Percentiles rank a stretch among this genome's conserved stretches.
phyloP scores from a whole-genome alignment of 208 protist genomes.

The Trypanosomatidae sp. region DNA sequence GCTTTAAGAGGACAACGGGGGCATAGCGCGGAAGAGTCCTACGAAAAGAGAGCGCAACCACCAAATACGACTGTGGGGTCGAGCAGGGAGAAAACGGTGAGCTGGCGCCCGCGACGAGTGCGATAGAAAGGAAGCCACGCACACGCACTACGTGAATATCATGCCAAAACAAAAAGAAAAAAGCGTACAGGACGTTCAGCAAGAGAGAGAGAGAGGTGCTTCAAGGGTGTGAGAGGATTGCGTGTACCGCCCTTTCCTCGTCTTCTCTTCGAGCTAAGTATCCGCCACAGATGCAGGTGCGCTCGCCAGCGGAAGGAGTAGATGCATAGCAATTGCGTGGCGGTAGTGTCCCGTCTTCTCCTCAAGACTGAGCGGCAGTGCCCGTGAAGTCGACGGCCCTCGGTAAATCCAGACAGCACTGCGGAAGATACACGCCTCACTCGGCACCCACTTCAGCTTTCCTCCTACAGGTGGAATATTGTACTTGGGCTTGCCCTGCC shows the following conservation, averaged over 20 bases:
- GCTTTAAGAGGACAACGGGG: too few relatives aligned
- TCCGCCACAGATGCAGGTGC: not conserved
- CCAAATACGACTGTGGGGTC: not conserved
- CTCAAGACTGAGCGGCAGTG: constrained; percentile 4
- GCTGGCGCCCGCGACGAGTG: not conserved
- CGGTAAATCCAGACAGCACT: constrained; percentile 25
- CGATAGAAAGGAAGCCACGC: not conserved
- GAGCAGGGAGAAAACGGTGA: not conserved
- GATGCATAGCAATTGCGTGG: not conserved
- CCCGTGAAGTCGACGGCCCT: constrained; percentile 32
- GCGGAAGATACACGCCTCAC: not conserved
- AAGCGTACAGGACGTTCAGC: not conserved
- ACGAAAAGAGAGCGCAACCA: not conserved
- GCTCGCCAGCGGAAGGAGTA: not conserved
- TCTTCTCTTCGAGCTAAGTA: not conserved
- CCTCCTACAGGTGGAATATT: constrained; percentile 3
- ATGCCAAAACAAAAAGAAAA: not conserved
- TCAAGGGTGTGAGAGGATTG: not conserved
- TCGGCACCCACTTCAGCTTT: not conserved
- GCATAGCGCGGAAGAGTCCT: not conserved
- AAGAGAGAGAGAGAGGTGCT: not conserved
- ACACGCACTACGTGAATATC: not conserved
- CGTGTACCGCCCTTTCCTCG: not conserved
- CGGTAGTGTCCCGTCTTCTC: constrained; percentile 4
- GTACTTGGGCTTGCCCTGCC: constrained; percentile 13